Base-by-base conservation (phyloP, 2,329 filamentous ascomycete genomes). In the Eurotiales sp. region DNA sequence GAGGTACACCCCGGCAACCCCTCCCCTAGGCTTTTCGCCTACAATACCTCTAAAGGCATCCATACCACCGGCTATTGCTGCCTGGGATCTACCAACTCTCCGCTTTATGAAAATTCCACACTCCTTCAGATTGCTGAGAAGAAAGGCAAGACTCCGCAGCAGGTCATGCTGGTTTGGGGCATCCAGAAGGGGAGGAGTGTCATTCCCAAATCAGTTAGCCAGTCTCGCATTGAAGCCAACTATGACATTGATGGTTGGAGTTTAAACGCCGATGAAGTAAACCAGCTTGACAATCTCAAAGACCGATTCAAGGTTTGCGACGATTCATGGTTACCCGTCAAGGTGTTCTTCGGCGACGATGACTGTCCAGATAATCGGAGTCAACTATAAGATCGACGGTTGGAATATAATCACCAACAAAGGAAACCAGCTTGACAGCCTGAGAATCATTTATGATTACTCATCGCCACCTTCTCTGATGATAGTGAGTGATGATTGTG, bases 221-320 rank as follows among this genome's bases (percentile, higher is more conserved):
- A 83, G 58, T 76, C 76, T 49, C 81, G 89, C 39, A 90, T 95
- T 63, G 77, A 86, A 71, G 80, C 74, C 55, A 95, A 95, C 78
- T 88, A 83, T 60, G 81, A 86, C 67, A 75, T 88, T 48, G 82
- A 90, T 67, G 87, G 85, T 49, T 91, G 84, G 83, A 75, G 81
- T 53, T 72, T 95, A 70, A 85, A 80, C 4, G 79, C 80, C 4
- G 87, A 88, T 40, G 89, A 95, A 74, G 69, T 91, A 45, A 77
- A 79, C 61, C 75, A 80, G 69, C 76, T 95, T 46, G 82, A 83
- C 62, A 78, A 72, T 61, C 78, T 91, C 49, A 76, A 80, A 62
- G 85, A 88, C 55, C 81, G 88, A 46, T 91, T 90, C 79, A 93
- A 90, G 81, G 85, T 89, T 56, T 92, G 87, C 64, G 80, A 79